These are phyloP conservation scores for Coniochaeta sp. DNA, from an alignment of 2,329 filamentous ascomycete genomes.

Conservation along the genomic window DNA sequence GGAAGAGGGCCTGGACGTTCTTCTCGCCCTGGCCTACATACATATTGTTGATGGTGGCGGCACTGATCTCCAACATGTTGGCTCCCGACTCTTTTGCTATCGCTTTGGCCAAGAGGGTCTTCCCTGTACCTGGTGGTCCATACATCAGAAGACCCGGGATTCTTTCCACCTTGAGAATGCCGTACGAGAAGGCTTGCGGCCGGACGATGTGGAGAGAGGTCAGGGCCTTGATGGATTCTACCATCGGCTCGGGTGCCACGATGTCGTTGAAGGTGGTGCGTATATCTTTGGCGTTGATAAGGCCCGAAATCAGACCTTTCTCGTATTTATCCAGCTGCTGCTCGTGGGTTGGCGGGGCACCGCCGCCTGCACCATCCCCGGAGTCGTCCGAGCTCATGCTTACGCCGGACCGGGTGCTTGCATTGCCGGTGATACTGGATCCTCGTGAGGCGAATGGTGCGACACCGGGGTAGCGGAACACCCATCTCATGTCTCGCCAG, in stretches of 20 bases:
- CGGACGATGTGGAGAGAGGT: constrained; percentile 81
- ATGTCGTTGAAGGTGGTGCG: constrained; percentile 83
- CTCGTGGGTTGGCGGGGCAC: constrained; percentile 19
- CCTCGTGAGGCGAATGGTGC: constrained; percentile 19
- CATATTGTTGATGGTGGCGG: constrained; percentile 90
- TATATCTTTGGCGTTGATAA: constrained; percentile 75
- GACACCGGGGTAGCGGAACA: constrained; percentile 10
- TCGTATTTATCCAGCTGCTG: constrained; percentile 60
- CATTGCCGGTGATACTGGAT: not conserved
- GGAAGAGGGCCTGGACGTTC: constrained; percentile 88
- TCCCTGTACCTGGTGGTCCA: constrained; percentile 75
- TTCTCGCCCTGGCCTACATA: constrained; percentile 96
- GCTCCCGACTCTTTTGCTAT: constrained; percentile 62
- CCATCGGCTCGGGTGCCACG: constrained; percentile 67
- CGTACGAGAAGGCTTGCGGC: constrained; percentile 93
- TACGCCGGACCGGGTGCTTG: not conserved
- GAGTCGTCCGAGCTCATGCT: not conserved
- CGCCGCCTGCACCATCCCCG: not conserved
- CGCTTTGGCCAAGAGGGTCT: constrained; percentile 62
- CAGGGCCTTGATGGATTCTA: constrained; percentile 79
- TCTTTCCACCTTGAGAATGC: constrained; percentile 82
- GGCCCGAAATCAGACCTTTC: constrained; percentile 70
- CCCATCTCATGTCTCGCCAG: constrained; percentile 18
- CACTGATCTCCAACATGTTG: constrained; percentile 78
- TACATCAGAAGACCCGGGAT: constrained; percentile 87